Percentiles rank a stretch among this genome's conserved stretches.
Conservation (phyloP, 2,329 filamentous ascomycete genomes). For the Penicillium sp. region DNA sequence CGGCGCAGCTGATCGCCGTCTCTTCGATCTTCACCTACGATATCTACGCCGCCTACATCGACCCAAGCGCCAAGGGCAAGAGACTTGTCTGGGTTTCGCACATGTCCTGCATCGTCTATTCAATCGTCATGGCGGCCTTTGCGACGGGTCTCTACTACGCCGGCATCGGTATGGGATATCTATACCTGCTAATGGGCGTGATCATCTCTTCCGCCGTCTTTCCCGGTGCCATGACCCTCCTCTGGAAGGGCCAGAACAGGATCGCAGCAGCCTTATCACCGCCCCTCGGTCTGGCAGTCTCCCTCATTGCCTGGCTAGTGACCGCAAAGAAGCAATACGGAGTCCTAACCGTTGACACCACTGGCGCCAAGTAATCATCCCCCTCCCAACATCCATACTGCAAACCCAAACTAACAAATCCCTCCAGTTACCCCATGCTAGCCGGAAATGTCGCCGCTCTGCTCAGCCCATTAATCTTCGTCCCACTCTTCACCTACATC, state of each 20-base stretch:
- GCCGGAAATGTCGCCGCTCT: constrained; percentile 82
- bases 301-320: constrained; percentile 74
- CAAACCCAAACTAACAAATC: constrained; percentile 1
- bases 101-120: constrained; percentile 69
- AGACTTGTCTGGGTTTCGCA: constrained; percentile 79
- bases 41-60: constrained; percentile 82
- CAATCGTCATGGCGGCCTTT: constrained; percentile 73
- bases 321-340: constrained; percentile 70
- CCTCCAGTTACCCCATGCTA: constrained; percentile 67
- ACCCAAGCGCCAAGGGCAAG: constrained; percentile 71
- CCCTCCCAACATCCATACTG: background rate
- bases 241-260: constrained; percentile 78
- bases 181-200: constrained; percentile 88
- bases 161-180: constrained; percentile 81
- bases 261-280: constrained; percentile 69
- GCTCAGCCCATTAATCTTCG: constrained; percentile 70
- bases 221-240: constrained; percentile 73
- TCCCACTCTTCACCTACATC: constrained; percentile 70
- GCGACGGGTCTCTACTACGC: constrained; percentile 71
- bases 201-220: constrained; percentile 84
- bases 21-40: constrained; percentile 88
- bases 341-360: constrained; percentile 66
- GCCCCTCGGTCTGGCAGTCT: constrained; percentile 65
- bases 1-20: constrained; percentile 80
- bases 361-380: constrained; percentile 65